Base-by-base conservation (phyloP, 768 basidiomycete species). In the Amylocystis lapponica region DNA sequence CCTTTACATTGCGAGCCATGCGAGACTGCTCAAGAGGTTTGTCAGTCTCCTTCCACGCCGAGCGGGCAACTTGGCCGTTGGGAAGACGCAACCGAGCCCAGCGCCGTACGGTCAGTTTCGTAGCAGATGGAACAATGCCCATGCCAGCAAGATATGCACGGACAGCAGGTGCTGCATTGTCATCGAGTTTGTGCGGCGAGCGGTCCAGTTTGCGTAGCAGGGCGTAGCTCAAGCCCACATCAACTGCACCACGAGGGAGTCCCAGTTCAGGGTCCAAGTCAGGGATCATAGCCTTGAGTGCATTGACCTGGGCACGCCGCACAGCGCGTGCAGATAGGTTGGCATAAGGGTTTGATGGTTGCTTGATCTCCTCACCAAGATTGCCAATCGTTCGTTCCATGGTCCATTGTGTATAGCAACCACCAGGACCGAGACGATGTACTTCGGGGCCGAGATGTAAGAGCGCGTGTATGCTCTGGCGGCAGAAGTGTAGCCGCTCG, bases 11-110 rank as follows among this genome's bases (percentile, higher is more conserved):
- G 5, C 62, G 42, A 9, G 65, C 45, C 4, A 55, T 60, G 8
- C 62, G 46, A 5, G 60, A 21, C 11, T 61, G 50, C 27, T 59
- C 37, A 3, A 37, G 46, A 3, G 37, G 26, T 17, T 48, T 44
- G 11, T 30, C 5, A 11, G 14, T 9, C 36, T 70, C 68, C 31
- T 58, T 62, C 59, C 56, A 69, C 1, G 46, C 23, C 14, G 62
- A 66, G 2, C 60, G 52, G 9, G 57, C 64, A 42, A 65, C 53
- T 47, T 70, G 68, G 0, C 65, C 65, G 56, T 66, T 70, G 16
- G 65, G 63, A 22, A 70, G 53, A 9, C 41, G 54, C 0, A 70
- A 32, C 3, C 65, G 54, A 11, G 65, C 63, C 68, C 69, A 69
- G 17, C 55, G 46, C 2, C n/a, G 8, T 25, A 16, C 57, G 17